Evolutionary conservation across 225 moss, liverwort and hornwort species (phyloP), one percentile per base, ranked within the genome.

Genomic region (Pseudisothecium myosuroides): DNA sequence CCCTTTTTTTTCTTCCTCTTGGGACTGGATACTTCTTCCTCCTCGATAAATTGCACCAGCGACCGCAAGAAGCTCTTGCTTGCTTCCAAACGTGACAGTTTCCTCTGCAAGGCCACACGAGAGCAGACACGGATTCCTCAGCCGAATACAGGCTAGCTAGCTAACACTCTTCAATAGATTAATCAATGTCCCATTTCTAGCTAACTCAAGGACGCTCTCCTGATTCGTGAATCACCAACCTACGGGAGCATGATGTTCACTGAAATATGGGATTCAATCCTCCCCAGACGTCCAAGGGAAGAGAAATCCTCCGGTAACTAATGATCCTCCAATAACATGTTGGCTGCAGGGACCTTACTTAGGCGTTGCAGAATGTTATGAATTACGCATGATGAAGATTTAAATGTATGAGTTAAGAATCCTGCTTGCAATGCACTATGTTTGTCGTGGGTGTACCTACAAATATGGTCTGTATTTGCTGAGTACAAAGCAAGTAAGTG

Each of bases 1-100:
- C 27, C n/a, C 28, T 84, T 83, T 21, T 67, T 88, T 2, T 83
- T 88, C 83, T 37, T 78, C 68, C 12, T 64, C 78, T 59, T 85
- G 84, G 83, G n/a, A 73, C 45, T 60, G 31, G 91, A 74, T 8
- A 92, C 94, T 88, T 98, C 97, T 43, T 96, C 90, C 91, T 96
- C 98, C 87, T 98, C 96, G 22, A 97, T 97, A 85, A 92, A 98
- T 5, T 90, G 37, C 27, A 98, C 94, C 76, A 98, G 87, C 52
- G 98, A 98, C 80, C 89, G 89, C 61, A 97, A 39, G 89, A 97
- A 97, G 87, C 96, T 96, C 91, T 88, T 93, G 87, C 93, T 93
- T 61, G 95, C 92, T 86, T 90, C 89, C 56, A 95, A 79, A 22
- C 95, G 91, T 14, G 95, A 92, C 72, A 92, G 37, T 22, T 88